phyloP scores from a whole-genome alignment of 2,329 filamentous ascomycete genomes.

The Fusarium algeriense region DNA sequence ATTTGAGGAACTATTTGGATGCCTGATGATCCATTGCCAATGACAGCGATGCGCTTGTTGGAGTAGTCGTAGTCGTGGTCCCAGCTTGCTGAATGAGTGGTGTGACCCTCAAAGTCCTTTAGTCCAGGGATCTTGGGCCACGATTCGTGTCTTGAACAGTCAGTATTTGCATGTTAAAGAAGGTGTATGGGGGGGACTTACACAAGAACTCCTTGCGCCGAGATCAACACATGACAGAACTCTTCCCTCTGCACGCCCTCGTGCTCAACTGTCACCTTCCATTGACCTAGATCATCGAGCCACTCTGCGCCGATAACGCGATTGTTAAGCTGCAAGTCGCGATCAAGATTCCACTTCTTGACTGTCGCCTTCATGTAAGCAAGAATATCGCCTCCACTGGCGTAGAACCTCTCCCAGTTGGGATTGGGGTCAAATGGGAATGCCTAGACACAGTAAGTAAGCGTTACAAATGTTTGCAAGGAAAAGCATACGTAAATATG shows the following conservation, averaged over 20 bases:
- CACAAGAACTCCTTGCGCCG: conserved; percentile 42
- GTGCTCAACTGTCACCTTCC: conserved; percentile 42
- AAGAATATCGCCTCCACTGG: conserved; percentile 67
- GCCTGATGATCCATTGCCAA: conserved; percentile 39
- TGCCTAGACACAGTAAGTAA: conserved; percentile 38
- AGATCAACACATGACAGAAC: conserved; percentile 40
- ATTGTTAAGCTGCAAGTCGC: conserved; percentile 52
- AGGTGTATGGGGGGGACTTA: background rate
- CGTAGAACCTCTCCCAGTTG: conserved; percentile 69
- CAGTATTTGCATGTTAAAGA: fast-evolving
- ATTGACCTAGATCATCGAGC: conserved; percentile 36
- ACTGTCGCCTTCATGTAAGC: conserved; percentile 65
- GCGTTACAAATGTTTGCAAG: no score
- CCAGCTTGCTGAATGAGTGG: conserved; percentile 38
- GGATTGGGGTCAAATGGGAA: conserved; percentile 69
- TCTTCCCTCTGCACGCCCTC: conserved; percentile 27
- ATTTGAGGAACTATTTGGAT: conserved; percentile 44
- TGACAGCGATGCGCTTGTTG: conserved; percentile 40
- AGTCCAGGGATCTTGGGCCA: conserved; percentile 40
- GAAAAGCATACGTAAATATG: conserved; percentile 28
- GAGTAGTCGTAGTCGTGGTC: conserved; percentile 39
- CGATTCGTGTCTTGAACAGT: conserved; percentile 31
- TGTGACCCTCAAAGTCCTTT: conserved; percentile 37
- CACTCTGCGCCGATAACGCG: conserved; percentile 47
- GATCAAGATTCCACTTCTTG: conserved; percentile 56